These are phyloP conservation scores for Cytidiella melzeri DNA, from an alignment of 768 basidiomycete species.

Conservation along the genomic window DNA sequence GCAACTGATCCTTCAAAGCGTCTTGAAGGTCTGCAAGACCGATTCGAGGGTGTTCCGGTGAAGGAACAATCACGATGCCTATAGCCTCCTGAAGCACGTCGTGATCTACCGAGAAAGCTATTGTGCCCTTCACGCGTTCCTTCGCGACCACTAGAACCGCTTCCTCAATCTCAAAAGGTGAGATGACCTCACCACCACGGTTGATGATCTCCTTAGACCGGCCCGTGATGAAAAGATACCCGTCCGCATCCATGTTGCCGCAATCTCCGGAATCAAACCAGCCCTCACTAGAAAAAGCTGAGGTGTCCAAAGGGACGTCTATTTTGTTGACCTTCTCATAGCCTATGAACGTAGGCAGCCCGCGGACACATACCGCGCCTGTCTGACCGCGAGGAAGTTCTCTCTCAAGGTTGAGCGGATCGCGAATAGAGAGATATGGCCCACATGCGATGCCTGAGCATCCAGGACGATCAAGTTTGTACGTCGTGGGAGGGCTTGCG, in stretches of 20 bases:
- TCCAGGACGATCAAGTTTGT: slow-evolving; percentile 39
- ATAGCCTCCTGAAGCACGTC: slow-evolving; percentile 43
- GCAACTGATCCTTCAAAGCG: slow-evolving; percentile 37
- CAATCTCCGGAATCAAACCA: slow-evolving; percentile 50
- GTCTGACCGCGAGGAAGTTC: slow-evolving; percentile 34
- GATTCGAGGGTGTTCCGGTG: slow-evolving; percentile 29
- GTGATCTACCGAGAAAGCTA: slow-evolving; percentile 42
- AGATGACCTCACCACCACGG: slow-evolving; percentile 56
- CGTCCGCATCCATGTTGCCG: slow-evolving; percentile 42
- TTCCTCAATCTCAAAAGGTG: slow-evolving; percentile 56
- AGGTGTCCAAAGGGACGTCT: slow-evolving; percentile 35
- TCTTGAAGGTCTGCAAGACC: slow-evolving; percentile 38
- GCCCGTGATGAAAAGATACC: slow-evolving; percentile 45
- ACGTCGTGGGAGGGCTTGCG: slow-evolving; percentile 37
- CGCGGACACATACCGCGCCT: slow-evolving; percentile 51
- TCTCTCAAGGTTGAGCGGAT: slow-evolving; percentile 30
- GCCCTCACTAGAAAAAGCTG: slow-evolving; percentile 41
- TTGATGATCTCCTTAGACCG: slow-evolving; percentile 57
- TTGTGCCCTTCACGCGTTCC: slow-evolving; percentile 33
- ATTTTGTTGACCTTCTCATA: slow-evolving; percentile 39
- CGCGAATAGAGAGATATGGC: slow-evolving; percentile 39
- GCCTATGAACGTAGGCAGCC: slow-evolving; percentile 46
- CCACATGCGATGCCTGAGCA: slow-evolving; percentile 44
- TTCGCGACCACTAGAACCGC: slow-evolving; percentile 41
- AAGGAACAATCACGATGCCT: slow-evolving; percentile 37